These are phyloP conservation scores for Aspergillus puulaauensis DNA, from an alignment of 2,329 filamentous ascomycete genomes.

Conservation along the genomic window DNA sequence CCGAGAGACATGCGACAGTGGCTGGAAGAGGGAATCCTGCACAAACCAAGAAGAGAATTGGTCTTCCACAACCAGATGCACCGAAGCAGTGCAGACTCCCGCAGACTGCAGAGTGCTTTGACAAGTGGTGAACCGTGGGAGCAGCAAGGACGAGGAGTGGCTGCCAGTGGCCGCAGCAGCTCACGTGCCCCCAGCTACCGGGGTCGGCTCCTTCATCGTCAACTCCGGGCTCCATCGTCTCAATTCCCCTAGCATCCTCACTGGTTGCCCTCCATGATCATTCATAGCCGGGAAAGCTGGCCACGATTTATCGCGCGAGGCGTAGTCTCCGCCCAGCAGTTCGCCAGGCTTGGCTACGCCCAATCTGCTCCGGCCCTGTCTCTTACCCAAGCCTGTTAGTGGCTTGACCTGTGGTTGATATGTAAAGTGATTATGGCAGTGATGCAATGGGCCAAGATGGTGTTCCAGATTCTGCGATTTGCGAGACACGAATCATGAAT, in stretches of 20 bases:
- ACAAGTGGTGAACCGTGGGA: neutral
- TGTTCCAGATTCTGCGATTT: slow-evolving; percentile 11
- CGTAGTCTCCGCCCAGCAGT: slow-evolving; percentile 6
- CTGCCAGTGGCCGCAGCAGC: neutral
- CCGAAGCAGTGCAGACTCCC: neutral
- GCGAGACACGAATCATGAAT: slow-evolving; percentile 9
- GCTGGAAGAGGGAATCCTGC: neutral
- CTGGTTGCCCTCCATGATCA: slow-evolving; percentile 5
- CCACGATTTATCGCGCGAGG: neutral
- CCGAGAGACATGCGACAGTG: neutral
- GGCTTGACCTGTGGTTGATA: slow-evolving; percentile 6
- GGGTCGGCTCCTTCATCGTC: neutral
- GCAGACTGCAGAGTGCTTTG: neutral
- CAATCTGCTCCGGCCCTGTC: neutral
- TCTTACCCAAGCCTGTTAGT: slow-evolving; percentile 16
- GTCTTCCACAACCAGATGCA: neutral
- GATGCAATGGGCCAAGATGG: slow-evolving; percentile 21
- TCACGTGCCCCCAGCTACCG: slow-evolving; percentile 8
- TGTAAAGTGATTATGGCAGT: slow-evolving; percentile 2
- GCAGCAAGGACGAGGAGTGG: neutral
- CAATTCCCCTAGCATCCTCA: neutral
- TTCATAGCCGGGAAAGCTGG: neutral
- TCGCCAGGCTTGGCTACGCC: slow-evolving; percentile 1
- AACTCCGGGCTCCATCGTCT: neutral
- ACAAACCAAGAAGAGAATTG: neutral